Base-by-base conservation (phyloP, 352 stramenopile species). In the Phytophthora palmivora region DNA sequence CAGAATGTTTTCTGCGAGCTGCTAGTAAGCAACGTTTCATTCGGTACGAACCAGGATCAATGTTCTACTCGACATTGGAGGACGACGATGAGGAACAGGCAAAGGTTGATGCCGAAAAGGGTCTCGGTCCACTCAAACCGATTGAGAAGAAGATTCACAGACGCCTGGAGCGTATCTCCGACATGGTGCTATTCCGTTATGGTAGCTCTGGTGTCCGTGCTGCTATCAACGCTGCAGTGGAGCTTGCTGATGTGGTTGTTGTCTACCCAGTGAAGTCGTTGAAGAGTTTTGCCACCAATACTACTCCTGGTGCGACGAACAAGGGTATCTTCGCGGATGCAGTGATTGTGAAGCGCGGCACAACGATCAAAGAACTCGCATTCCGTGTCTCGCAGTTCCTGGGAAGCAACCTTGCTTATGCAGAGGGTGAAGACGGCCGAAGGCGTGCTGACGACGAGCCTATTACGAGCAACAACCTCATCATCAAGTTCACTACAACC, bases 151-250 rank as follows among this genome's bases (percentile, higher is more conserved):
- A 95, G 53, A 89, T 96, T 37, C 44, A 64, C 33, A 90, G 84
- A 63, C 84, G 89, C 7, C 67, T 97, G 11, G 87, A 95, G 43
- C 85, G 88, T 50, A 94, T 96, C 53, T 92, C 85, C 0, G 89
- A 97, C 57, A 95, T 97, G 86, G 89, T 97, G 52, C 70, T 97
- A 16, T 97, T 96, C 57, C 84, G 89, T n/a, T 95, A 91, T 53
- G 86, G 87, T 21, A 93, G 85, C 52, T 87, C 89, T 7, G 89
- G 88, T 21, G 89, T 97, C 45, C 87, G 85, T 36, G 81, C 78
- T 10, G 88, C 88, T n/a, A 93, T 97, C 60, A 92, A 96, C 46
- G 82, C 86, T 3, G 89, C 88, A 4, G 89, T 97, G 30, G 82
- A 92, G 49, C 62, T 94, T 4, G 89, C 78, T 24, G 83, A 95